Conservation (phyloP, 352 stramenopile species). For the Globisporangium apiculatum region DNA sequence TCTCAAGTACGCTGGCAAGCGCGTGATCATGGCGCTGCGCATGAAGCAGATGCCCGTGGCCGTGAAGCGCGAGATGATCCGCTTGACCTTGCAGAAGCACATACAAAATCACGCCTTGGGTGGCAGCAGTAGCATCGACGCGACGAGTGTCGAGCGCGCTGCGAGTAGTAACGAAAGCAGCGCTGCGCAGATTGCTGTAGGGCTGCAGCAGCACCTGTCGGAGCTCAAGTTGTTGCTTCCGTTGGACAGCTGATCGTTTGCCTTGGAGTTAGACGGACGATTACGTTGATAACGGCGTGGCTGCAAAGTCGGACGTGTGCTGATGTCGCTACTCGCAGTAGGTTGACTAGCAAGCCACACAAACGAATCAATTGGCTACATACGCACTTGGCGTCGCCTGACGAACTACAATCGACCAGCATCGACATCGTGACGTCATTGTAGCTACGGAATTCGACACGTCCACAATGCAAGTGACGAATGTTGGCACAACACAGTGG, state of each 20-base stretch:
- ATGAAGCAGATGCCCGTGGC: constrained; percentile 33
- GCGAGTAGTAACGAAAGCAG: too few relatives aligned
- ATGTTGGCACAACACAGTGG: too few relatives aligned
- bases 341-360: too few relatives aligned
- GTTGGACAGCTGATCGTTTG: constrained; percentile 3
- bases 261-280: too few relatives aligned
- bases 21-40: constrained; percentile 60
- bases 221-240: constrained; percentile 13
- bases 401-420: not conserved
- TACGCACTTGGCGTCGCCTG: too few relatives aligned
- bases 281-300: too few relatives aligned
- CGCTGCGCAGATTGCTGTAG: not conserved
- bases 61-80: constrained; percentile 59
- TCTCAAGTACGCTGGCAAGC: constrained; percentile 51
- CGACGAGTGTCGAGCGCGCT: not conserved
- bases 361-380: too few relatives aligned
- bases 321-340: too few relatives aligned
- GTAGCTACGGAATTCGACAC: not conserved
- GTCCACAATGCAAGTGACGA: not conserved
- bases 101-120: not conserved
- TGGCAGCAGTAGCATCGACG: not conserved
- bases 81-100: constrained; percentile 35
- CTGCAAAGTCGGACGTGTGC: too few relatives aligned
- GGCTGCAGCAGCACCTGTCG: constrained; percentile 12
- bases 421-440: not conserved